These are phyloP conservation scores for Fennellomyces sp. DNA, from an alignment of 371 early-diverging fungal species.

Conservation along the genomic window DNA sequence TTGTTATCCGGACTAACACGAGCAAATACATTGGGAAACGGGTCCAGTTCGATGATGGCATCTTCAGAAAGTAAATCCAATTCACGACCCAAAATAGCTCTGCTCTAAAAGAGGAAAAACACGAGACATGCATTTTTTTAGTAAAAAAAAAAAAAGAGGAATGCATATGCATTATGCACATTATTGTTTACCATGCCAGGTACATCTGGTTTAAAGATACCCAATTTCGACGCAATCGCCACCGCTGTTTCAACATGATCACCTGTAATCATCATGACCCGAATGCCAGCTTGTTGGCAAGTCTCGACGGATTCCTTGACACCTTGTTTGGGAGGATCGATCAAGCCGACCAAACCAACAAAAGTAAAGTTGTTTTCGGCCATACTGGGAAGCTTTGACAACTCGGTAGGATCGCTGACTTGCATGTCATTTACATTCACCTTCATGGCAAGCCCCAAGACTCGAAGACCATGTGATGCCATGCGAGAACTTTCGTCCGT, in stretches of 20 bases:
- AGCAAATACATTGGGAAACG: constrained; percentile 94
- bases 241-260: constrained; percentile 90
- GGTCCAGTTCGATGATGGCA: constrained; percentile 72
- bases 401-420: constrained; percentile 39
- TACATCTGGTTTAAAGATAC: constrained; percentile 68
- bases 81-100: constrained; percentile 86
- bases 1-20: constrained; percentile 96
- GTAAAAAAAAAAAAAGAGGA: neutral
- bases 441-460: constrained; percentile 47
- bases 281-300: constrained; percentile 90
- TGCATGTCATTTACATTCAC: constrained; percentile 7
- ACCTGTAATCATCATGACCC: constrained; percentile 92
- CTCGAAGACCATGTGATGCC: constrained; percentile 84
- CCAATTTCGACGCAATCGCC: constrained; percentile 78
- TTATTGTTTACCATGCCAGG: constrained; percentile 41
- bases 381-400: constrained; percentile 24
- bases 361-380: constrained; percentile 76
- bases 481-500: constrained; percentile 73
- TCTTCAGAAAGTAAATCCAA: constrained; percentile 87
- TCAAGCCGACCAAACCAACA: constrained; percentile 89
- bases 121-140: neutral
- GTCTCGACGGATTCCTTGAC: constrained; percentile 76
- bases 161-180: neutral
- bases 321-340: constrained; percentile 90
- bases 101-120: constrained; percentile 36